Percentiles rank a stretch among this genome's conserved stretches.
Evolutionary conservation across 352 stramenopile genomes (phyloP).

Genomic region (Phytophthora sp.): DNA sequence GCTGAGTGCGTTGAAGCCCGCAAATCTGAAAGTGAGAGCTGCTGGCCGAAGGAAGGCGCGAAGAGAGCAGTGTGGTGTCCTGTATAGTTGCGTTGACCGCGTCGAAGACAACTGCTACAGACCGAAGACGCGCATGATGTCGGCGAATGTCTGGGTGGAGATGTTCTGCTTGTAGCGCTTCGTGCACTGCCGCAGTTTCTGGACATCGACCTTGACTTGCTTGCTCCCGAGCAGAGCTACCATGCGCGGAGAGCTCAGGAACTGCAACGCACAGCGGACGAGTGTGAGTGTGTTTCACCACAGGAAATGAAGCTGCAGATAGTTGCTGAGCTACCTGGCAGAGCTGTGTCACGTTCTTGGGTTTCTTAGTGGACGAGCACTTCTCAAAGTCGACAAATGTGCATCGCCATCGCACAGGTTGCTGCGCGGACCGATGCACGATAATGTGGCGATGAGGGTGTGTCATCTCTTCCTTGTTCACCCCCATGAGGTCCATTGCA

Average conservation of each 20-base stretch:
- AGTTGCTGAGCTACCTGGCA: conserved; percentile 58
- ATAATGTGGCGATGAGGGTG: conserved; percentile 81
- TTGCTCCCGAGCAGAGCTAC: conserved; percentile 51
- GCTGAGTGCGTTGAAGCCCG: neutral
- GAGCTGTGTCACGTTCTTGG: conserved; percentile 82
- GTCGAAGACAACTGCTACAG: no score
- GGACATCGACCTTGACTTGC: conserved; percentile 45
- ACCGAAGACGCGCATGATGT: conserved; percentile 54
- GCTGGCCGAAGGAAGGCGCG: neutral
- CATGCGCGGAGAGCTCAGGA: conserved; percentile 72
- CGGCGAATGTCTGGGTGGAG: conserved; percentile 40
- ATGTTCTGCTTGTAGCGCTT: conserved; percentile 72
- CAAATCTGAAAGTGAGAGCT: conserved; percentile 28
- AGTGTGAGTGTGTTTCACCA: neutral
- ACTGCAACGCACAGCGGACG: conserved; percentile 35
- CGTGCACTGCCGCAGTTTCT: conserved; percentile 53
- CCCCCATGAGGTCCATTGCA: conserved; percentile 68
- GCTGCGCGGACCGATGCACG: conserved; percentile 31
- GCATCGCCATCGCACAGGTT: conserved; percentile 41
- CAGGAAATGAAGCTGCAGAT: neutral
- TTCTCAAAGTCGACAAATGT: conserved; percentile 86
- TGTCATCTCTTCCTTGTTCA: conserved; percentile 88
- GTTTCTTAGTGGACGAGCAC: conserved; percentile 64
- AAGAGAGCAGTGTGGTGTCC: neutral
- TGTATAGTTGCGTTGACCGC: no score